These are phyloP conservation scores for Helianthus tuberosus DNA, from an alignment of 129 eudicot species.

Conservation along the genomic window DNA sequence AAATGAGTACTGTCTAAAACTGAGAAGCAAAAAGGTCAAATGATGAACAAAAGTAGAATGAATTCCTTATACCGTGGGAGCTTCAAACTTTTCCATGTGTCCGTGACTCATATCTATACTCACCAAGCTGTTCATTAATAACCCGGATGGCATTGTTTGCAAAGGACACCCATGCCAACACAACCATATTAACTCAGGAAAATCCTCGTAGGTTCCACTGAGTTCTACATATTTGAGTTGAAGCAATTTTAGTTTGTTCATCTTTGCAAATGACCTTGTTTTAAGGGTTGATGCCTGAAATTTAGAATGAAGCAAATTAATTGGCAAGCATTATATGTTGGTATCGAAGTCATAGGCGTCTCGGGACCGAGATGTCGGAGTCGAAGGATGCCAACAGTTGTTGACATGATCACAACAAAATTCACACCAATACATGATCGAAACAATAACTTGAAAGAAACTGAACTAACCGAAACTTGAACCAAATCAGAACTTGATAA, in stretches of 20 bases:
- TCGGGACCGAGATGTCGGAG: too few species aligned
- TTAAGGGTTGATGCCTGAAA: neutral
- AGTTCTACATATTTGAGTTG: neutral
- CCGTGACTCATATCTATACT: conserved; percentile 32
- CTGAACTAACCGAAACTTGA: too few species aligned
- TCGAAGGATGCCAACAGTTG: too few species aligned
- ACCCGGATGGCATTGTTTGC: neutral
- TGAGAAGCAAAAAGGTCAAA: conserved; percentile 7
- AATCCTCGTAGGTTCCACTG: neutral
- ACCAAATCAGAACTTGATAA: too few species aligned
- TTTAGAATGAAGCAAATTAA: too few species aligned
- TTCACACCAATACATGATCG: too few species aligned
- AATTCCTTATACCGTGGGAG: conserved; percentile 22
- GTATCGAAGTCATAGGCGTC: too few species aligned
- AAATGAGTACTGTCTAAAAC: neutral
- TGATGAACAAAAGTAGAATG: neutral
- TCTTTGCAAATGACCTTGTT: conserved; percentile 9
- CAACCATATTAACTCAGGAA: conserved; percentile 8
- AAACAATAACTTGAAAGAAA: too few species aligned
- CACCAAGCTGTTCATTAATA: conserved; percentile 24
- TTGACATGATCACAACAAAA: too few species aligned
- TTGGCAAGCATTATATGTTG: too few species aligned
- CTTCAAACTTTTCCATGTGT: neutral
- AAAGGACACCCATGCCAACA: conserved; percentile 3
- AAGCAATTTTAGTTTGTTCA: conserved; percentile 14